These are phyloP conservation scores for Botryosphaeria dothidea DNA, from an alignment of 2,329 filamentous ascomycete genomes.

Conservation along the genomic window DNA sequence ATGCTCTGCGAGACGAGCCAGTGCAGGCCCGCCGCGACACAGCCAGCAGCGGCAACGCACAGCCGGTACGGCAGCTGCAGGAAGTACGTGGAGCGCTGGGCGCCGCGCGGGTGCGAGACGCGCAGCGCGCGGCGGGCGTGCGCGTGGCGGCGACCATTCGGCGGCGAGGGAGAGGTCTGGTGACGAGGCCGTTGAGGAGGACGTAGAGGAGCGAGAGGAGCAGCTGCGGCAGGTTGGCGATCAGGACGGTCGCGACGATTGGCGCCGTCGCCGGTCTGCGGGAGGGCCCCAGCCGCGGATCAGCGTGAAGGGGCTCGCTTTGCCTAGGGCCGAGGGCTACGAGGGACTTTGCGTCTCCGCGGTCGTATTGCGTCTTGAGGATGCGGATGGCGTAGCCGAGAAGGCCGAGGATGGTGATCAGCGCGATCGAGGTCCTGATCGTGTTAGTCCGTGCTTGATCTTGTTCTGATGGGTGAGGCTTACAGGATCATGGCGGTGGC, in stretches of 20 bases:
- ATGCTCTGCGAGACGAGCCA: conserved; percentile 48
- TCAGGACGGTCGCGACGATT: neutral
- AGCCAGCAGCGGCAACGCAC: conserved; percentile 38
- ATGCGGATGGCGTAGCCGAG: neutral
- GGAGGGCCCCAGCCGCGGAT: neutral
- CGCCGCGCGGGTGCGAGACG: conserved; percentile 37
- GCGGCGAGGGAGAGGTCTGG: conserved; percentile 47
- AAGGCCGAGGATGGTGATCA: neutral
- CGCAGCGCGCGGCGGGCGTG: conserved; percentile 35
- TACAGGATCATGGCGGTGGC: neutral
- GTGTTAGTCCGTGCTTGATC: neutral
- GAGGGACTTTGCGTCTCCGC: neutral
- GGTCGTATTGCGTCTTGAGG: neutral
- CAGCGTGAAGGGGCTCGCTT: neutral
- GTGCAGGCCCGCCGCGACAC: conserved; percentile 37
- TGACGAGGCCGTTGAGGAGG: conserved; percentile 48
- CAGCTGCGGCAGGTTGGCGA: conserved; percentile 22
- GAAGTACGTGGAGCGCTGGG: conserved; percentile 44
- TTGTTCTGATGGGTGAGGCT: neutral
- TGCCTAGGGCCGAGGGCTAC: neutral
- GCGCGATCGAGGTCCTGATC: neutral
- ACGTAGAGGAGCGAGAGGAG: conserved; percentile 50
- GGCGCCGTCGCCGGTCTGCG: neutral
- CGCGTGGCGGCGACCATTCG: conserved; percentile 50
- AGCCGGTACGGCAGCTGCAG: conserved; percentile 43